phyloP scores from a whole-genome alignment of 352 stramenopile genomes.

The Saprolegnia parasitica region DNA sequence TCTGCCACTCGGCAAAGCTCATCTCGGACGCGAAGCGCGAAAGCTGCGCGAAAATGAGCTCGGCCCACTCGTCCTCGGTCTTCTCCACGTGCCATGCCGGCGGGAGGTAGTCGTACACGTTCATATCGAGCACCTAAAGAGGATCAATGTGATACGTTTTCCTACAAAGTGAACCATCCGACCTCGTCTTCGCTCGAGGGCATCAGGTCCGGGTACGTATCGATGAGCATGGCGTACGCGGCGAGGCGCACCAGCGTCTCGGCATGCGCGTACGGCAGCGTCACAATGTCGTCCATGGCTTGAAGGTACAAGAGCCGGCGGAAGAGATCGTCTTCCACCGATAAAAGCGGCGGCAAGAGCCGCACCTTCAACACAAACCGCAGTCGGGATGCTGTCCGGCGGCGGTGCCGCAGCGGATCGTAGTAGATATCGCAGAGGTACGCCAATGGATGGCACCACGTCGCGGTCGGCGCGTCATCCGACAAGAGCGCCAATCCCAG shows the following conservation, averaged over 20 bases:
- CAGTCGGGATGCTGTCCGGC: slow-evolving; percentile 44
- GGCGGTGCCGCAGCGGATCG: slow-evolving; percentile 30
- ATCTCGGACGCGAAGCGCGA: slow-evolving; percentile 43
- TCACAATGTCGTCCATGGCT: slow-evolving; percentile 89
- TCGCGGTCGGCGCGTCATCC: slow-evolving; percentile 37
- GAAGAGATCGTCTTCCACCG: slow-evolving; percentile 79
- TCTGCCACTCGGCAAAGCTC: slow-evolving; percentile 52
- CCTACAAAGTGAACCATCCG: slow-evolving; percentile 32
- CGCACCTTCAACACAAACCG: slow-evolving; percentile 93
- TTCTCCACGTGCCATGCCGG: slow-evolving; percentile 62
- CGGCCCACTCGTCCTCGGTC: slow-evolving; percentile 76
- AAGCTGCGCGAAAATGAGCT: slow-evolving; percentile 50
- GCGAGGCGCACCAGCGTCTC: slow-evolving; percentile 72
- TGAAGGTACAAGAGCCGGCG: slow-evolving; percentile 85
- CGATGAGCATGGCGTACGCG: slow-evolving; percentile 74
- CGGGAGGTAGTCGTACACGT: slow-evolving; percentile 83
- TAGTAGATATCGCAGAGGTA: slow-evolving; percentile 33
- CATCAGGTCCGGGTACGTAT: slow-evolving; percentile 41
- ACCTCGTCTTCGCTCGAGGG: slow-evolving; percentile 37
- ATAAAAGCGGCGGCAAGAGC: slow-evolving; percentile 66
- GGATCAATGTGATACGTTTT: slow-evolving; percentile 40
- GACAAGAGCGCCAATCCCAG: slow-evolving; percentile 54
- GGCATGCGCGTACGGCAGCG: slow-evolving; percentile 72
- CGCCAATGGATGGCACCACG: slow-evolving; percentile 29
- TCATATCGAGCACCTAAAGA: slow-evolving; percentile 63